Evolutionary conservation across 2,329 filamentous ascomycete species (phyloP).

Genomic region (Cladosporium colombiae): DNA sequence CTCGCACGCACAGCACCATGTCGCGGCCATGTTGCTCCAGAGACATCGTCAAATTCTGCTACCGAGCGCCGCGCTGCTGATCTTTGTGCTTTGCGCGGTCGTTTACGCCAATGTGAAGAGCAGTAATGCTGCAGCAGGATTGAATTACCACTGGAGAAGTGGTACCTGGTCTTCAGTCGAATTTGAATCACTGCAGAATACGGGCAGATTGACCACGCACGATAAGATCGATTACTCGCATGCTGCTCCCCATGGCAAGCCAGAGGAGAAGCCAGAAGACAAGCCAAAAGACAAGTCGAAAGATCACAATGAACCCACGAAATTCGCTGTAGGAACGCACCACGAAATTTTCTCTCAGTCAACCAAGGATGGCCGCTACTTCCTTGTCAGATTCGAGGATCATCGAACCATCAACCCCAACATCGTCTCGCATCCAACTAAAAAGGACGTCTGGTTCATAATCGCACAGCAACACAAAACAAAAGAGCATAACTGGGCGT

Average conservation of each 20-base stretch:
- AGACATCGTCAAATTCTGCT: not conserved
- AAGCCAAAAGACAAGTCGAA: not conserved
- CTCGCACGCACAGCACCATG: not conserved
- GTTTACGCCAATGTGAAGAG: not conserved
- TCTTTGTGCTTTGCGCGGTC: not conserved
- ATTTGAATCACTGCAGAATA: not conserved
- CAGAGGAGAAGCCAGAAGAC: not conserved
- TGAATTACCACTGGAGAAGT: slow-evolving; percentile 1
- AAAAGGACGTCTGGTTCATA: slow-evolving; percentile 53
- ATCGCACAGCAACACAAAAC: slow-evolving; percentile 50
- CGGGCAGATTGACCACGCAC: not conserved
- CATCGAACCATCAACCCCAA: slow-evolving; percentile 55
- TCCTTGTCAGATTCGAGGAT: slow-evolving; percentile 51
- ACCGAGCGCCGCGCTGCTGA: not conserved
- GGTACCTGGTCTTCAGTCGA: not conserved
- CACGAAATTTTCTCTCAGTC: slow-evolving; percentile 48
- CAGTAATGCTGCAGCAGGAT: not conserved
- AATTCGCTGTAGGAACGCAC: not conserved
- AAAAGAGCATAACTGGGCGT: slow-evolving; percentile 28
- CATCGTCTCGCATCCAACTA: slow-evolving; percentile 57
- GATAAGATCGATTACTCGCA: not conserved
- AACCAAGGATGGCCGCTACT: slow-evolving; percentile 50
- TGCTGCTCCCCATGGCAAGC: not conserved
- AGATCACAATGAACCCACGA: not conserved
- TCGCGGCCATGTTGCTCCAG: not conserved